Base-by-base conservation (phyloP, 345 rosid genomes). In the Populus davidiana region DNA sequence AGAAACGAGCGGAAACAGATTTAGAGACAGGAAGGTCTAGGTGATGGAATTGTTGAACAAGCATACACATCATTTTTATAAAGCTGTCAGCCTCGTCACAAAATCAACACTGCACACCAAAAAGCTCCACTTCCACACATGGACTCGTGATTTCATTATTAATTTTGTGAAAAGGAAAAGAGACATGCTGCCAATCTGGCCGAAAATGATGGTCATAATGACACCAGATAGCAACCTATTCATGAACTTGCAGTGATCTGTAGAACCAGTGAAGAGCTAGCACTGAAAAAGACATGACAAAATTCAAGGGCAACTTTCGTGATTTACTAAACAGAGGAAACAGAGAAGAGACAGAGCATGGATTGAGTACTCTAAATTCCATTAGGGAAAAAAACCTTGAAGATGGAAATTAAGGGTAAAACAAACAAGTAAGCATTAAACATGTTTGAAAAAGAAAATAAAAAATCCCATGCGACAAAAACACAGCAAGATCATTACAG, bases 401-500 rank as follows among this genome's bases (percentile, higher is more conserved):
- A 75, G 49, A 71, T 33, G 75, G 44, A 56, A 71, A n/a, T 38
- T 10, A 72, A 52, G 31, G 21, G 21, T 52, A 11, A 54, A 72
- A 59, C 23, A 0, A 2, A 72, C 4, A 72, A 52, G 41, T 29
- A 14, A 38, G 27, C 29, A 50, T n/a, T 25, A 69, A 50, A 78
- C 20, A 62, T 5, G 69, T 29, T n/a, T 23, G 13, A 62, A 10
- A n/a, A 10, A n/a, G 5, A 3, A 9, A 59, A 59, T 2, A 56
- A 62, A 56, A 44, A 27, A 18, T 4, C 20, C 10, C 8, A 50
- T 36, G 29, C 49, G 8, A 27, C 38, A 36, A 21, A 69, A n/a
- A 23, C 29, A 59, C 29, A n/a, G 63, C 14, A 23, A 9, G 25
- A 59, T 59, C 29, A 59, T n/a, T 59, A 59, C 29, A 59, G 10